These are phyloP conservation scores for Beauveria brongniartii DNA, from an alignment of 2,329 filamentous ascomycete species.

Conservation along the genomic window DNA sequence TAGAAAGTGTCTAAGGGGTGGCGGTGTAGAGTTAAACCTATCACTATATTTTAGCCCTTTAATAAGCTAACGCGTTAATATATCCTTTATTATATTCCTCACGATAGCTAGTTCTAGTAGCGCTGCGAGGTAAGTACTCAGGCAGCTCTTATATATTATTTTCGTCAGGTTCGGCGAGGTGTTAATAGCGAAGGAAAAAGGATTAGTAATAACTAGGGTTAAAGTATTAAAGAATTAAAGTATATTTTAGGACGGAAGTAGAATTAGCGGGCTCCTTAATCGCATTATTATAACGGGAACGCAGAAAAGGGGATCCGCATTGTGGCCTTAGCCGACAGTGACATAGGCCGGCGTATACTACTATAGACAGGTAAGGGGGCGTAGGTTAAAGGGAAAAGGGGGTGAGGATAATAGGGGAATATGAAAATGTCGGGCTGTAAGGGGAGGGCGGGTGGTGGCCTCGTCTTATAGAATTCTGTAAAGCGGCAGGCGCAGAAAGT, in stretches of 20 bases:
- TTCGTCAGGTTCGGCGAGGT: background rate
- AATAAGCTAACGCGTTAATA: background rate
- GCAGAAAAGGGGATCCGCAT: background rate
- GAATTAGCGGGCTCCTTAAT: too few relatives aligned
- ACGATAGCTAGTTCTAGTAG: background rate
- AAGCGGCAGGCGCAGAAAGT: background rate
- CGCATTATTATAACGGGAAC: too few relatives aligned
- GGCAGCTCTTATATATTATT: background rate
- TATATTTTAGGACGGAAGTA: background rate
- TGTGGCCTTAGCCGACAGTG: background rate
- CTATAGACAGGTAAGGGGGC: background rate
- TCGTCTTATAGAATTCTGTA: slow-evolving; percentile 7
- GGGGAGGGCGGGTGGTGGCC: background rate
- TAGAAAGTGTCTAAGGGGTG: background rate
- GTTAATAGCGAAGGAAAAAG: background rate
- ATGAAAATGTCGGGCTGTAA: background rate
- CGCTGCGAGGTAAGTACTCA: background rate
- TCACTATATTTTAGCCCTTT: background rate
- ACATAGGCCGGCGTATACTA: background rate
- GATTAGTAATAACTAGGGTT: background rate
- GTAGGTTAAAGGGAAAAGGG: background rate
- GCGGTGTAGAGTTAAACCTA: background rate
- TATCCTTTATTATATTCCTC: background rate
- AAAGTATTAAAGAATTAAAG: background rate
- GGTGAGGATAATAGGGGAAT: background rate